Percentiles rank a stretch among this genome's conserved stretches.
Evolutionary conservation across 2,329 filamentous ascomycete species (phyloP).

Genomic region (Mycosphaerella arachidis): DNA sequence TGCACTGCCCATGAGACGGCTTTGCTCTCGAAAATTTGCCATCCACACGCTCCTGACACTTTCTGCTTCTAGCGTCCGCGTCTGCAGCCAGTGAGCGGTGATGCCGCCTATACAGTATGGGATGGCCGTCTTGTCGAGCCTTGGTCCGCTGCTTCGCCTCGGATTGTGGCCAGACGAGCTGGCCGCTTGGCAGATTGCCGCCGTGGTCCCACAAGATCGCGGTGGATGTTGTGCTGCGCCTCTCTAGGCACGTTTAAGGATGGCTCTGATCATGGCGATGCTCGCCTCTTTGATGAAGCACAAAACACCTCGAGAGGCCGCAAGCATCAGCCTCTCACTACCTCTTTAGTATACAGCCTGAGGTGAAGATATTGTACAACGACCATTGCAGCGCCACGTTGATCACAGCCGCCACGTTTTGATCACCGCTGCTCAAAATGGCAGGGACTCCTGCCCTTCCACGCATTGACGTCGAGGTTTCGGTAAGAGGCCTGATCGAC

Average conservation of each 20-base stretch:
- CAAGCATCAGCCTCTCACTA: background rate
- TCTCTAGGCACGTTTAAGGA: background rate
- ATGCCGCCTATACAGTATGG: background rate
- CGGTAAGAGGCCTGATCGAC: background rate
- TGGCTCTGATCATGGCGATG: no score
- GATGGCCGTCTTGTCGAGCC: background rate
- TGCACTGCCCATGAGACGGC: no score
- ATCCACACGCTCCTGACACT: background rate
- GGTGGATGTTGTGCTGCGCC: background rate
- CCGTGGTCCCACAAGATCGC: background rate
- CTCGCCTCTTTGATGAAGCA: background rate
- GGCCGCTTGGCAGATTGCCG: background rate
- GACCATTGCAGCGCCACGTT: no score
- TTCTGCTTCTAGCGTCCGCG: background rate
- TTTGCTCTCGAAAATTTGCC: background rate
- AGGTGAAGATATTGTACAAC: background rate
- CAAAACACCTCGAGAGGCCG: conserved; percentile 1
- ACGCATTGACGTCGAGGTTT: conserved; percentile 19
- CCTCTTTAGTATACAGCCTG: background rate
- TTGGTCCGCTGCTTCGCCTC: background rate
- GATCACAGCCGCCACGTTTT: background rate
- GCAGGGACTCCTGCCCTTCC: conserved; percentile 17
- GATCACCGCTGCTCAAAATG: conserved; percentile 10
- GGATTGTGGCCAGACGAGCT: background rate
- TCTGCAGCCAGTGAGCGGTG: background rate